Evolutionary conservation across 176 grass and related monocot genomes (phyloP).

Genomic region (Rhynchospora pubera): DNA sequence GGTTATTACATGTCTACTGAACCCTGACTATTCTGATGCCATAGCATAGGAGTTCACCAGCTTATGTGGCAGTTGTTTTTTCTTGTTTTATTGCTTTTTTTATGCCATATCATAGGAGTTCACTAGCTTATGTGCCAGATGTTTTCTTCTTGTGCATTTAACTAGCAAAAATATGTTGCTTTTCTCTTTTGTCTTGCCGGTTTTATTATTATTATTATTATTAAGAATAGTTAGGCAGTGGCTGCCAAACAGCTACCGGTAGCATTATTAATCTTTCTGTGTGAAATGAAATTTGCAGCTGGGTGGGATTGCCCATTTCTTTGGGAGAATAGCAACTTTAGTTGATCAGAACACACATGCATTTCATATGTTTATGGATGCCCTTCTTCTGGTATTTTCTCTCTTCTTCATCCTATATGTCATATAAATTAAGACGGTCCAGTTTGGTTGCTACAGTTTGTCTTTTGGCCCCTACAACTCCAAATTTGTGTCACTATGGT

Average conservation of each 20-base stretch:
- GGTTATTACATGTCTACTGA: neutral
- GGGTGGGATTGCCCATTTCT: conserved; percentile 82
- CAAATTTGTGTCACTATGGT: neutral
- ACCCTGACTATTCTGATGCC: neutral
- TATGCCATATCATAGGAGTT: too few species aligned
- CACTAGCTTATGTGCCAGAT: too few species aligned
- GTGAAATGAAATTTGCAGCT: conserved; percentile 41
- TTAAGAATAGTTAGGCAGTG: too few species aligned
- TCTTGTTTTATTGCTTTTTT: neutral
- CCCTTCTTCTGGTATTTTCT: conserved; percentile 61
- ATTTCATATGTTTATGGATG: conserved; percentile 76
- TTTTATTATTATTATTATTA: neutral
- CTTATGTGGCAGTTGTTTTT: neutral
- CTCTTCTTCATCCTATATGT: neutral
- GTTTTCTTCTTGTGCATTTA: neutral
- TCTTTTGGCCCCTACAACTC: neutral
- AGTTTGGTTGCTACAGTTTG: neutral
- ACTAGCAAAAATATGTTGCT: neutral
- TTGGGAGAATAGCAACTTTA: conserved; percentile 68
- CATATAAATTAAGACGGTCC: neutral
- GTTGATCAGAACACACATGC: conserved; percentile 89
- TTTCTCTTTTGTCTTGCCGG: neutral
- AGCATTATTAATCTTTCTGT: neutral
- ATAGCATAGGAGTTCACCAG: neutral
- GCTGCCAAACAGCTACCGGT: too few species aligned